A percentile compares a stretch with the other conserved stretches of the same genome.
Evolutionary conservation across 805 yeast genomes (phyloP).

Genomic region (Lachancea waltii): DNA sequence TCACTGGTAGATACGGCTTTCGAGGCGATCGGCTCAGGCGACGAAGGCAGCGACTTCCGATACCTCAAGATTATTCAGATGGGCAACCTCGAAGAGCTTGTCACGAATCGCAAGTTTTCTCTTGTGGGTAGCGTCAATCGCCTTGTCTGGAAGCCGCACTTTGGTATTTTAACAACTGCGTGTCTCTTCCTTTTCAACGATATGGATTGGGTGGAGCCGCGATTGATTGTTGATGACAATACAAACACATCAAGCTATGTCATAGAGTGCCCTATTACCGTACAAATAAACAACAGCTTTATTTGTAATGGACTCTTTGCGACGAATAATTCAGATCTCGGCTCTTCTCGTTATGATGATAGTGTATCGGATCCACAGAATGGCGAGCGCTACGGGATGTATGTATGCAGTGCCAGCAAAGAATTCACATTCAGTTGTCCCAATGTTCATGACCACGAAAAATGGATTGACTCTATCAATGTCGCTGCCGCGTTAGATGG

Average conservation of each 20-base stretch:
- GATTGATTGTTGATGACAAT: slow-evolving; percentile 17
- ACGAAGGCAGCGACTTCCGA: slow-evolving; percentile 10
- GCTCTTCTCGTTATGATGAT: too few relatives aligned
- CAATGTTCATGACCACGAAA: slow-evolving; percentile 40
- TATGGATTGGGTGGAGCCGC: slow-evolving; percentile 31
- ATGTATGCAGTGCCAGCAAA: slow-evolving; percentile 37
- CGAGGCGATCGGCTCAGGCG: slow-evolving; percentile 15
- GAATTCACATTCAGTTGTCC: slow-evolving; percentile 39
- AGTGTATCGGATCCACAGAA: too few relatives aligned
- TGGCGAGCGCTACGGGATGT: slow-evolving; percentile 24
- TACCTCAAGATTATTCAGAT: slow-evolving; percentile 29
- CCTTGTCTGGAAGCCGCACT: slow-evolving; percentile 39
- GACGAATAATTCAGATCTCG: not conserved
- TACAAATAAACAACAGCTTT: slow-evolving; percentile 14
- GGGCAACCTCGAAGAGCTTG: slow-evolving; percentile 36
- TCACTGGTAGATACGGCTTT: slow-evolving; percentile 20
- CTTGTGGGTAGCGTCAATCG: slow-evolving; percentile 24
- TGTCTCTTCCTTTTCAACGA: slow-evolving; percentile 44
- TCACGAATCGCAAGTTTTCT: slow-evolving; percentile 27
- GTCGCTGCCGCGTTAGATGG: slow-evolving; percentile 23
- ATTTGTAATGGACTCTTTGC: slow-evolving; percentile 20
- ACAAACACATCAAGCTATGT: slow-evolving; percentile 26
- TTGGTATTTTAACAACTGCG: slow-evolving; percentile 43
- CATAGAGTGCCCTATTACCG: slow-evolving; percentile 25
- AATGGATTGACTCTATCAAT: slow-evolving; percentile 49